Evolutionary conservation across 441 rosid genomes (phyloP), one percentile per base, ranked within the genome.

Genomic region (Gossypium aridum): DNA sequence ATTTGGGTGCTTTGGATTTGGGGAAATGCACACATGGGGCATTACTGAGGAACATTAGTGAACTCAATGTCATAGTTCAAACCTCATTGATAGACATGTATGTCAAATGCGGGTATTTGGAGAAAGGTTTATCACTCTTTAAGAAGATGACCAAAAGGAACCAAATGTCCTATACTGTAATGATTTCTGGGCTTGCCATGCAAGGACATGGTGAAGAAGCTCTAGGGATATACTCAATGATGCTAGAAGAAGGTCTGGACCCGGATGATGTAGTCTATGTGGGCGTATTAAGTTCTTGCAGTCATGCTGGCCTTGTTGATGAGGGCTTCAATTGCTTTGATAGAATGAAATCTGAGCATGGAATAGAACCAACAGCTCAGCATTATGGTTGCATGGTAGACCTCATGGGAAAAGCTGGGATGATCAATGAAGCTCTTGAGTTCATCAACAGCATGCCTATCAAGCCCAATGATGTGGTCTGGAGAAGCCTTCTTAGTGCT

Each of bases 31-130:
- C 47, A 0, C 72, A 65, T 78, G 84, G 83, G 7, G 83, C 71
- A 63, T 75, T 89, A 71, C 10, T 87, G 64, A 86, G 89, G 75
- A 89, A 83, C 89, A 83, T 83, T 63, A 78, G 17, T 61, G 69
- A 78, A 74, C 87, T 87, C 76, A 90, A 89, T 78, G 79, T 80
- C 19, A 78, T 81, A 13, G 92, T 89, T 13, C 76, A 83, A 54
- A 90, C 90, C 73, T 86, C 95, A 20, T 81, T 90, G 64, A 73
- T 87, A 65, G 88, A 86, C 79, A 90, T 89, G 95, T 85, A 90
- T 60, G 84, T 60, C 4, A 90, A 86, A 73, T 85, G 91, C 17
- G 91, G 92, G 49, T 75, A 79, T 62, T 64, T 87, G 77, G 80
- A 82, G 60, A 84, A 86, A 68, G 90, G 86, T 2, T 67, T 80